Base-by-base conservation (phyloP, 1,139 yeast species). In the Lodderomyces jiufengensis region DNA sequence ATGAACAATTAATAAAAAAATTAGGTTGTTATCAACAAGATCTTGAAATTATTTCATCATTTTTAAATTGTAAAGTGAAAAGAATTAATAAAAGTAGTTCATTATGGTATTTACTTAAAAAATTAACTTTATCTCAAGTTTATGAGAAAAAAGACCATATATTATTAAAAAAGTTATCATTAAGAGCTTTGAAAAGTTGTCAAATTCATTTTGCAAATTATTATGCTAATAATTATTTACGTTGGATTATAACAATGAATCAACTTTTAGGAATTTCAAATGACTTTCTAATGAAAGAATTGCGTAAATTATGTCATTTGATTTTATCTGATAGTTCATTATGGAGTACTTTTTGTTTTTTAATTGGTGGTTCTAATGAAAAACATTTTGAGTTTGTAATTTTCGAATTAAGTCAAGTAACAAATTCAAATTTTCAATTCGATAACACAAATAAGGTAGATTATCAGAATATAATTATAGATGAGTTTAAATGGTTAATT, bases 41-140 rank as follows among this genome's bases (percentile, higher is more conserved):
- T 31, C 50, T 64, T 25, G 64, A 63, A 20, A 40, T 61, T 3
- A 39, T 67, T 9, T 50, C 63, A 2, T 48, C 69, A 2, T 57
- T 60, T 31, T 46, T 64, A 15, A 54, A 61, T 18, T 61, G 73
- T 38, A 48, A 63, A 14, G 41, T 70, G 32, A 54, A 55, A 34
- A 49, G 67, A 35, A 61, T 70, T 41, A 70, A 70, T 44, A 70
- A 70, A 48, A 68, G 72, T 47, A 57, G 72, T 4, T 51, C 66
- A 12, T 50, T 70, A n/a, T 70, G 73, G 73, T 45, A 45, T 24
- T 53, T 59, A 50, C 44, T 65, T 33, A 61, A 62, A 38, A 61
- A 64, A 41, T 41, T 66, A 27, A 38, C 54, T 3, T 42, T 59
- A 3, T 25, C 51, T 8, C 31, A 51, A n/a, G 20, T 18, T 5